Evolutionary conservation across 352 stramenopile genomes (phyloP), one percentile per base, ranked within the genome.

Genomic region (Globisporangium middletonii): DNA sequence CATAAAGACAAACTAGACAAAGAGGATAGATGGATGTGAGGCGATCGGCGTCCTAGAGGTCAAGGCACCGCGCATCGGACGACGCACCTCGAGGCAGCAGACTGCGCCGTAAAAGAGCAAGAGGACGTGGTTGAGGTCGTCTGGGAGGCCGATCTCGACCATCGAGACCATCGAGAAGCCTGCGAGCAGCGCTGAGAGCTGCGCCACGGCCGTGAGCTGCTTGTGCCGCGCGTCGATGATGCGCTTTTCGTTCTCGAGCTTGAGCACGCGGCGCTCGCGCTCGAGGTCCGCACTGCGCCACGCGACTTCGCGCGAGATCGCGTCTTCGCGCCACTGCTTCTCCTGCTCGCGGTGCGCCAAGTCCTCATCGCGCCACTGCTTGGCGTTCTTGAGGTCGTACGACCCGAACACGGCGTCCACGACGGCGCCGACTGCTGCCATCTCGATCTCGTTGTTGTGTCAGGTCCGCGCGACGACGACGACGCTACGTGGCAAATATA

Each of bases 371-470:
- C 83, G 81, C 83, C 83, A 94, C 57, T 88, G 79, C 73, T 88
- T 89, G 67, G 79, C 70, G 66, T 90, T 86, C 71, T 92, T 89
- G 56, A 92, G 68, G 57, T 94, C 83, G 58, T 94, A 94, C 49
- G 82, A 89, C 30, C 81, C 83, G 63, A 92, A 89, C 53, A 94
- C 79, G 35, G 79, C 80, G 59, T 88, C 77, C 48, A 91, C 77
- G 11, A 88, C 74, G 0, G 77, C 79, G 12, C 77, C 74, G 13
- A 89, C 75, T 1, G 70, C 72, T 53, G 74, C 68, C 80, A 76
- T 88, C 16, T 45, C 23, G 23, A 51, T 51, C 19, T 18, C 19
- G 26, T 16, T 19, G 43, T 50, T 16, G 41, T n/a, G 1, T 23
- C 13, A 23, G 13, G 41, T 46, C 41, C 5, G 0, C 41, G 13